Base-by-base conservation (phyloP, 352 stramenopile genomes). In the Globisporangium nagaii region DNA sequence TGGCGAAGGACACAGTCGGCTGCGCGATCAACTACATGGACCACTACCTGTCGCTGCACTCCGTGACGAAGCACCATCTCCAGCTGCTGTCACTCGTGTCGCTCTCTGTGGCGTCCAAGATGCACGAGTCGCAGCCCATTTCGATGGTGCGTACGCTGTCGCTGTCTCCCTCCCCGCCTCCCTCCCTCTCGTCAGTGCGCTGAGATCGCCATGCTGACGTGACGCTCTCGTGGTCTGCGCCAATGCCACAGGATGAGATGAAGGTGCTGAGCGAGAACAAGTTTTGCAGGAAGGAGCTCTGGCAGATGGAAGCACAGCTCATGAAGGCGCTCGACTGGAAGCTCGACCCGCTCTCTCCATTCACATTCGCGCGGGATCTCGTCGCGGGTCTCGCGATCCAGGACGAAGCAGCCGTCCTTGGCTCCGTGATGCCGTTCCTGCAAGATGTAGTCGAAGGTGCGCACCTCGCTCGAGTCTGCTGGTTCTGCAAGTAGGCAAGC, bases 201-300 rank as follows among this genome's bases (percentile, higher is more conserved):
- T 37, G 45, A 13, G 12, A 46, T 4, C 13, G 24, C 5, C 22
- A 9, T 31, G 19, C 22, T 60, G n/a, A 49, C 32, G 17, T 37
- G 4, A 37, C 27, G 25, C 6, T 24, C 11, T 54, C 24, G 2
- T 25, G 32, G 19, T 45, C 17, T 32, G 17, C 42, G 24, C 42
- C 30, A 19, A 39, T 48, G 17, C 17, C 34, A 10, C 40, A 75
- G 67, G 68, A 82, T 39, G 71, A 82, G 53, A 79, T 82, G 63
- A 50, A 75, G 17, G 44, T 76, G 50, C 44, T 82, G 46, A 75
- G 58, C 31, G 66, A 79, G 25, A 58, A 63, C 64, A 82, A 79
- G 49, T 82, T 79, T 56, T 62, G 59, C 19, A 67, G 66, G 2
- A 36, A 62, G 11, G 64, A 75, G 32, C 70, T 82, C 11, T 60